Evolutionary conservation across 306 rosid genomes (phyloP).

Genomic region (Mucuna pruriens): DNA sequence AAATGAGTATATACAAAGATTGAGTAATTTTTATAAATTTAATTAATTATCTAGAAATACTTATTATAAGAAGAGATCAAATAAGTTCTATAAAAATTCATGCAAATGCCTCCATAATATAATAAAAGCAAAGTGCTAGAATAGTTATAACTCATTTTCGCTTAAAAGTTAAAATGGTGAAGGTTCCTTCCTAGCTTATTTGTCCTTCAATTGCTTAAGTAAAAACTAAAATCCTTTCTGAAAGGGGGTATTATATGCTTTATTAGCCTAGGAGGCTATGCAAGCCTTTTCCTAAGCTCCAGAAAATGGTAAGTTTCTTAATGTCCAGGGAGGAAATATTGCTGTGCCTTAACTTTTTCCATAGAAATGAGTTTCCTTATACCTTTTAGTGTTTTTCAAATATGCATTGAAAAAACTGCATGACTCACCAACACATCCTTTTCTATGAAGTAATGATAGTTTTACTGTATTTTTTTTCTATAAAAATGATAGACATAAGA

Average conservation of each 20-base stretch:
- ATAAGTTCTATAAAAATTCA: not conserved
- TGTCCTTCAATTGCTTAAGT: not conserved
- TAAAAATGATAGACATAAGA: not conserved
- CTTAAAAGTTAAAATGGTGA: not conserved
- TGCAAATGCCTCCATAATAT: not conserved
- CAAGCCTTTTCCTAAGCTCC: not conserved
- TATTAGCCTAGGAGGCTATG: not conserved
- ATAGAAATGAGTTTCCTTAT: not conserved
- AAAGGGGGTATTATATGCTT: too few species aligned
- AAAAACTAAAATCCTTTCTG: too few species aligned
- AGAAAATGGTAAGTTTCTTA: not conserved
- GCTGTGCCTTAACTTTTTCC: not conserved
- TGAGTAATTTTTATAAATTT: not conserved
- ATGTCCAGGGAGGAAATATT: not conserved
- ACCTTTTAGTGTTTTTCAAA: not conserved
- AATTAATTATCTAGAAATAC: not conserved
- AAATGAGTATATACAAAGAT: not conserved
- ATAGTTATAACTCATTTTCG: not conserved
- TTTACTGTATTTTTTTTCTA: not conserved
- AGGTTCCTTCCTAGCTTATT: not conserved
- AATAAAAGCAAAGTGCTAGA: not conserved
- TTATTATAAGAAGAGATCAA: not conserved
- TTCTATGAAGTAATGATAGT: conserved; percentile 9
- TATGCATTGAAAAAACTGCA: not conserved
- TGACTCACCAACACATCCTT: not conserved